Conservation (phyloP, 305 asterid species). For the Fraxinus ornus region DNA sequence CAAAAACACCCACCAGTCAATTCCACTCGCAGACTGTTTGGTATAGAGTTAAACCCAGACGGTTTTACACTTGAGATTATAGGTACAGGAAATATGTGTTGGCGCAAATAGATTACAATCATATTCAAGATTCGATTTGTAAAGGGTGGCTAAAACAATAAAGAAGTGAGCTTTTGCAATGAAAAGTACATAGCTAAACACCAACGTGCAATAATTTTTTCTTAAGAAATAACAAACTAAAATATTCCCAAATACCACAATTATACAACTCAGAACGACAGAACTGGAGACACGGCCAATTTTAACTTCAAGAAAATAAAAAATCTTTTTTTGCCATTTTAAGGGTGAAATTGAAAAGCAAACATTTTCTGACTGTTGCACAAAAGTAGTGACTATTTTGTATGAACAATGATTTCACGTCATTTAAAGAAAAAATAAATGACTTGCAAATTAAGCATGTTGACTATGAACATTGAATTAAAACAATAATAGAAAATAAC, state of each 20-base stretch:
- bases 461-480: too few relatives aligned
- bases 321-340: background rate
- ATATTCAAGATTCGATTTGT: background rate
- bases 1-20: conserved; percentile 33
- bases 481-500: background rate
- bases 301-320: background rate
- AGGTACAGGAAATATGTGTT: conserved; percentile 14
- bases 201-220: conserved; percentile 12
- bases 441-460: background rate
- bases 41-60: conserved; percentile 29
- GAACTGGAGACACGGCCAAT: background rate
- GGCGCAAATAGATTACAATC: background rate
- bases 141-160: background rate
- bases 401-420: background rate
- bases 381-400: background rate
- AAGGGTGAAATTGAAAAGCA: background rate
- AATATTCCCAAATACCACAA: background rate
- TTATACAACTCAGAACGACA: background rate
- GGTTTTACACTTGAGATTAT: conserved; percentile 12
- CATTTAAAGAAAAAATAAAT: background rate
- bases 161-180: background rate
- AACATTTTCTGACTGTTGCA: background rate
- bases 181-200: background rate
- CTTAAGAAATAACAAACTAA: background rate
- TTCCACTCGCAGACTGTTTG: conserved; percentile 37